Conservation (phyloP, 805 yeast genomes). For the Lachancea dasiensis region DNA sequence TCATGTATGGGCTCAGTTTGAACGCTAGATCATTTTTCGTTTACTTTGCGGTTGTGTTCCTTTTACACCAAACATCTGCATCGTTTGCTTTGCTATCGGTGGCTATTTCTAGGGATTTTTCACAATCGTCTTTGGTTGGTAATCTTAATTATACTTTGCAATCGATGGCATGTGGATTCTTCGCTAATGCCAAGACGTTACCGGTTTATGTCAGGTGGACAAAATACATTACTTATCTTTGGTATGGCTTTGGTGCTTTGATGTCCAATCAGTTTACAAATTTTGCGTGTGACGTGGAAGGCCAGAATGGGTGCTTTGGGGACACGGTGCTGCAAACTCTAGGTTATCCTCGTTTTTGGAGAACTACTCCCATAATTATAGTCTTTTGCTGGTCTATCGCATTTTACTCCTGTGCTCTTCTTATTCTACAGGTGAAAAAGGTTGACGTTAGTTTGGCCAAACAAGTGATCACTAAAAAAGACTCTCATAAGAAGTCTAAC, state of each 20-base stretch:
- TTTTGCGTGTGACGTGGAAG: slow-evolving; percentile 49
- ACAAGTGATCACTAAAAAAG: slow-evolving; percentile 19
- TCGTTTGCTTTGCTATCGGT: slow-evolving; percentile 35
- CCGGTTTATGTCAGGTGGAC: slow-evolving; percentile 88
- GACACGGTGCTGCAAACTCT: slow-evolving; percentile 45
- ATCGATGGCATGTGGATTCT: slow-evolving; percentile 75
- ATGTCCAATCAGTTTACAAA: slow-evolving; percentile 59
- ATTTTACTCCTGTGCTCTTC: slow-evolving; percentile 43
- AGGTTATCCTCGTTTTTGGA: slow-evolving; percentile 64
- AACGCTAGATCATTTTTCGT: slow-evolving; percentile 50
- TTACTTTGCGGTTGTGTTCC: slow-evolving; percentile 53
- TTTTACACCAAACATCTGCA: slow-evolving; percentile 43
- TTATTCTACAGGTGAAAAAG: slow-evolving; percentile 43
- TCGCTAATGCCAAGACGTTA: slow-evolving; percentile 63
- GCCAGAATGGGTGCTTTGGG: slow-evolving; percentile 34
- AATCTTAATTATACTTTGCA: slow-evolving; percentile 65
- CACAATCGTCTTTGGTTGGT: slow-evolving; percentile 54
- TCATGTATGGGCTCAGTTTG: slow-evolving; percentile 66
- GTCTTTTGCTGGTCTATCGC: slow-evolving; percentile 54
- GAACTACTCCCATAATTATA: slow-evolving; percentile 55
- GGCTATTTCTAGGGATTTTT: slow-evolving; percentile 53
- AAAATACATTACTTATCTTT: slow-evolving; percentile 66
- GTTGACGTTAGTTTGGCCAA: slow-evolving; percentile 29
- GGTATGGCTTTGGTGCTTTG: slow-evolving; percentile 73
- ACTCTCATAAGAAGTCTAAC: background rate